Base-by-base conservation (phyloP, 1,284 basidiomycete species). In the Ceratobasidium sp. region DNA sequence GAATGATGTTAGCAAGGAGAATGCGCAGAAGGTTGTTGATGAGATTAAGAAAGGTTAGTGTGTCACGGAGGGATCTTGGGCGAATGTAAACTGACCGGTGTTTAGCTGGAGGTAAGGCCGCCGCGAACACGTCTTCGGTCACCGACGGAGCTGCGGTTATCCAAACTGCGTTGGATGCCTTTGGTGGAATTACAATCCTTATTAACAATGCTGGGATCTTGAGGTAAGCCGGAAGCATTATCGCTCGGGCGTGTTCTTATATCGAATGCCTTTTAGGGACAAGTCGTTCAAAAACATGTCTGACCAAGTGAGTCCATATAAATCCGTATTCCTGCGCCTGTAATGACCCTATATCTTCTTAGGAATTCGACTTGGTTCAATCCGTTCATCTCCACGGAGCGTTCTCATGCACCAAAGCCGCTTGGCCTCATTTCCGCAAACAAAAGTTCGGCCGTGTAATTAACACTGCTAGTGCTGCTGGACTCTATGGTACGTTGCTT, bases 181-280 rank as follows among this genome's bases (percentile, higher is more conserved):
- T 96, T 83, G 97, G 97, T 0, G 86, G 86, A 1, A 87, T 98
- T 48, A 90, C 87, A 78, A 94, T 92, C 77, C 88, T 97, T 63
- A 92, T 99, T 81, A 99, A 99, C 87, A 99, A 99, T 85, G 98
- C 98, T 62, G 97, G 98, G 73, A 96, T 99, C 79, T 85, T 99
- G 65, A 90, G 93, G 96, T 93, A 77, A 80, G 81, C 57, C 79
- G 51, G 71, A 7, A 60, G 22, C 50, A 15, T 31, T 36, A 64
- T 33, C 27, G 19, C 22, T 33, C 29, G 24, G 11, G 64, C 60
- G 45, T 17, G 27, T 33, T 59, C 50, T 41, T 22, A 22, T 29
- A 31, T 50, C 44, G 41, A 33, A 69, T 77, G 51, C 73, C 51
- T 14, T 45, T 41, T 57, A 80, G 86, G 47, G 87, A 88, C 82